Percentiles rank a stretch among this genome's conserved stretches.
Evolutionary conservation across 768 basidiomycete genomes (phyloP).

Genomic region (Boletus pseudo-olivaceus): DNA sequence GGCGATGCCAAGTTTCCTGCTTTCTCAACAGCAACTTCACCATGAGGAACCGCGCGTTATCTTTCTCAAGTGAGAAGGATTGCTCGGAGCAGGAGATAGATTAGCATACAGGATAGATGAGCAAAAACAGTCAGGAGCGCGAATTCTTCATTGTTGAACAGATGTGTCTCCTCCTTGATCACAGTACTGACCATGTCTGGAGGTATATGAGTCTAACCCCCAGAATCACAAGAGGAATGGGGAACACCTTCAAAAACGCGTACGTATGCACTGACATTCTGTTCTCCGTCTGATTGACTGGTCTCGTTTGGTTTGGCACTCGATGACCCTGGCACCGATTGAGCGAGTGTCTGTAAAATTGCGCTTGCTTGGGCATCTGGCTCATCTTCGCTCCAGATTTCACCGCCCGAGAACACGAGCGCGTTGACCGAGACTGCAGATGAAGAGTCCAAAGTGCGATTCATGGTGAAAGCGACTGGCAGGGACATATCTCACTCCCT

Average conservation of each 20-base stretch:
- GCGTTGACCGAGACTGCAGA: conserved; percentile 18
- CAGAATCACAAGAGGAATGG: neutral
- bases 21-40: conserved; percentile 62
- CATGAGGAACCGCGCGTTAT: conserved; percentile 58
- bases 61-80: conserved; percentile 31
- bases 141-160: conserved; percentile 51
- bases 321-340: conserved; percentile 14
- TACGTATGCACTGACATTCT: conserved; percentile 25
- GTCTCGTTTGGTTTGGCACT: neutral
- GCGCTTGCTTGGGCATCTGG: conserved; percentile 3
- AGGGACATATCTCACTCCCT: too few species aligned
- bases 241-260: conserved; percentile 29
- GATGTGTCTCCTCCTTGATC: conserved; percentile 44
- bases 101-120: conserved; percentile 47
- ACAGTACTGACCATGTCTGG: conserved; percentile 58
- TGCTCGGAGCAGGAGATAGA: neutral
- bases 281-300: conserved; percentile 1
- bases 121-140: conserved; percentile 41
- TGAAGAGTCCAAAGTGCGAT: conserved; percentile 1
- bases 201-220: neutral
- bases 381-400: conserved; percentile 17
- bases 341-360: conserved; percentile 6
- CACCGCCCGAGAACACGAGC: conserved; percentile 32
- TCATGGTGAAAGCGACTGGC: conserved; percentile 3
- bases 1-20: conserved; percentile 50